These are phyloP conservation scores for Epicoccum sorghinum DNA, from an alignment of 2,329 filamentous ascomycete genomes.

Conservation along the genomic window DNA sequence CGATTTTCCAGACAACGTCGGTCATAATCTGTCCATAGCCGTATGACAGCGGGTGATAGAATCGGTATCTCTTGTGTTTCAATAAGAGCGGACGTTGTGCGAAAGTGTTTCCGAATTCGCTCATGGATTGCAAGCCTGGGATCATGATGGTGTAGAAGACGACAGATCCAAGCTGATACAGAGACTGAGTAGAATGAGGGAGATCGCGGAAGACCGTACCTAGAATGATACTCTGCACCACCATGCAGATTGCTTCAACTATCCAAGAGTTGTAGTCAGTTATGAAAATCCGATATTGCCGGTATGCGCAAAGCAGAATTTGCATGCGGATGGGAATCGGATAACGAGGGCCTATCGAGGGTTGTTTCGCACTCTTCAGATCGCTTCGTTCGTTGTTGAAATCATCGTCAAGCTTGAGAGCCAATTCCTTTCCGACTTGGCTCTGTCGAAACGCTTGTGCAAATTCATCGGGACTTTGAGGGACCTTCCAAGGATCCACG, in stretches of 20 bases:
- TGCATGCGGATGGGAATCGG: constrained; percentile 4
- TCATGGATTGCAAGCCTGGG: constrained; percentile 67
- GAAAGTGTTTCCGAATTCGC: constrained; percentile 66
- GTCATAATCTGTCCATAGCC: constrained; percentile 5
- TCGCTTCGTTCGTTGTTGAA: constrained; percentile 51
- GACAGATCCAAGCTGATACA: constrained; percentile 68
- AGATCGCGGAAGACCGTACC: constrained; percentile 73
- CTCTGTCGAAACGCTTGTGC: constrained; percentile 4
- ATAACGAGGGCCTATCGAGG: not conserved
- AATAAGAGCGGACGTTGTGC: constrained; percentile 79
- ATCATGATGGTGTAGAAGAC: constrained; percentile 69
- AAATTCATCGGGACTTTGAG: constrained; percentile 29
- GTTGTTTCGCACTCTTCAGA: constrained; percentile 39
- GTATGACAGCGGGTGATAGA: constrained; percentile 71
- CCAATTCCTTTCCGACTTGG: constrained; percentile 55
- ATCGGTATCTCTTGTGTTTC: constrained; percentile 82
- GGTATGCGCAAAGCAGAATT: constrained; percentile 5
- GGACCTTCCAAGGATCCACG: constrained; percentile 57
- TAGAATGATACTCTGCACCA: constrained; percentile 66
- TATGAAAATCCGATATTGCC: constrained; percentile 10
- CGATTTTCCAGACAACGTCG: constrained; percentile 2
- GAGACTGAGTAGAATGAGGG: constrained; percentile 60
- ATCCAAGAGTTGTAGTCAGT: constrained; percentile 51
- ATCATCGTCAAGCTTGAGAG: constrained; percentile 63
- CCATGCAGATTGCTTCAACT: constrained; percentile 61